Percentiles rank a stretch among this genome's conserved stretches.
Conservation (phyloP, 2,329 filamentous ascomycete genomes). For the Neofusicoccum umdonicola region DNA sequence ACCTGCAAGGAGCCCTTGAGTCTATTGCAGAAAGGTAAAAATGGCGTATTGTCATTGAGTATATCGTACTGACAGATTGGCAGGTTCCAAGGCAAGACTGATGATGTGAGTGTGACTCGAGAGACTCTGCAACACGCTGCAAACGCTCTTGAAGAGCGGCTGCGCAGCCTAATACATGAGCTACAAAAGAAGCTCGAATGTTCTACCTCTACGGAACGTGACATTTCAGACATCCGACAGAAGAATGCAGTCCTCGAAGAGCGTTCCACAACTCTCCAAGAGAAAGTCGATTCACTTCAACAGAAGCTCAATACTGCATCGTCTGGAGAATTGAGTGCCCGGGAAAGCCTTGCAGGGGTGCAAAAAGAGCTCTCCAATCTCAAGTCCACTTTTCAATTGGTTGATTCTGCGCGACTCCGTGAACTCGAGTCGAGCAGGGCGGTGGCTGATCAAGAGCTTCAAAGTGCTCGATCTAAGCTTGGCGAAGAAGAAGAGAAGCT, state of each 20-base stretch:
- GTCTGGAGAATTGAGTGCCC: background rate
- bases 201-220: background rate
- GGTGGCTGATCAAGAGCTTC: background rate
- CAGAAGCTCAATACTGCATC: background rate
- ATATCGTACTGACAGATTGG: background rate
- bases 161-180: background rate
- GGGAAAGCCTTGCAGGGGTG: background rate
- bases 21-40: background rate
- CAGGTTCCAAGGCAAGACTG: background rate
- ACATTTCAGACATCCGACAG: background rate
- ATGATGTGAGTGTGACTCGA: background rate
- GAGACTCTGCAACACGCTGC: background rate
- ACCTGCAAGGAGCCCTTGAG: background rate
- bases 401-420: background rate
- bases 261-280: background rate
- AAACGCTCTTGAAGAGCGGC: background rate
- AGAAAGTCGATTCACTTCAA: background rate
- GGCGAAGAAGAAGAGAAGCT: background rate
- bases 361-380: background rate
- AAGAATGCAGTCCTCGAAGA: constrained; percentile 16
- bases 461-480: background rate
- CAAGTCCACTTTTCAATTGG: background rate
- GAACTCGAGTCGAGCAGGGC: background rate
- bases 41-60: background rate
- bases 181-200: background rate